These are phyloP conservation scores for Blastomyces parvus DNA, from an alignment of 2,329 filamentous ascomycete species.

Conservation along the genomic window DNA sequence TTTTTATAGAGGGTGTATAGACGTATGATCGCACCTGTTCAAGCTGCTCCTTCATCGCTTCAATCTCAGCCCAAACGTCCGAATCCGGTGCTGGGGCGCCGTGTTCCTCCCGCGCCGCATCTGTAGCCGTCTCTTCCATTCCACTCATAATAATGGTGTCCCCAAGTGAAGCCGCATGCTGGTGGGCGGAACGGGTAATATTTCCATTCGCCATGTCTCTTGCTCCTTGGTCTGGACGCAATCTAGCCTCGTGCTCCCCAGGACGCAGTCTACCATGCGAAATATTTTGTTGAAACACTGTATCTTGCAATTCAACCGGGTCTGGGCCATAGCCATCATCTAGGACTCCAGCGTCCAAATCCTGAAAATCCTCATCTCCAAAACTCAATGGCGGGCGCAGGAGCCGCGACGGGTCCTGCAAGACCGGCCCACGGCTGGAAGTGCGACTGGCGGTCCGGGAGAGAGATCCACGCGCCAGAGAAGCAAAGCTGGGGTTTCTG, in stretches of 20 bases:
- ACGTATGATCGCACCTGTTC: slow-evolving; percentile 11
- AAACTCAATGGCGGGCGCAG: slow-evolving; percentile 30
- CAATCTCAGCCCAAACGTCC: slow-evolving; percentile 9
- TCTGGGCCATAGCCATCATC: slow-evolving; percentile 27
- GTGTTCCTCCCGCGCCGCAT: background rate
- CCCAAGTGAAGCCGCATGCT: background rate
- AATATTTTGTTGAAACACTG: background rate
- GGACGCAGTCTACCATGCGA: background rate
- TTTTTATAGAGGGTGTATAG: background rate
- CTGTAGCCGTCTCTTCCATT: background rate
- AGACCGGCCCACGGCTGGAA: slow-evolving; percentile 6
- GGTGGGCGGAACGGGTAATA: background rate
- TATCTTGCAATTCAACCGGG: slow-evolving; percentile 19
- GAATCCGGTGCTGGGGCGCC: background rate
- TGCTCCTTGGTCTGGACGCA: background rate
- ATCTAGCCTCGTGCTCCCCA: background rate
- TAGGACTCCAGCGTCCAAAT: slow-evolving; percentile 36
- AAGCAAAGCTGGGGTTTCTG: background rate
- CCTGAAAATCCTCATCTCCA: slow-evolving; percentile 35
- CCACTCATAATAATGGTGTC: background rate
- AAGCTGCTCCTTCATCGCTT: slow-evolving; percentile 14
- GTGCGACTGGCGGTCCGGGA: slow-evolving; percentile 1
- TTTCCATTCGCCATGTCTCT: slow-evolving; percentile 1
- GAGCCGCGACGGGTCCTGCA: slow-evolving; percentile 13
- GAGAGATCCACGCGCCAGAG: slow-evolving; percentile 5